A percentile compares a stretch with the other conserved stretches of the same genome.
phyloP scores from a whole-genome alignment of 176 grass and related monocot genomes.

The Microstegium vimineum region DNA sequence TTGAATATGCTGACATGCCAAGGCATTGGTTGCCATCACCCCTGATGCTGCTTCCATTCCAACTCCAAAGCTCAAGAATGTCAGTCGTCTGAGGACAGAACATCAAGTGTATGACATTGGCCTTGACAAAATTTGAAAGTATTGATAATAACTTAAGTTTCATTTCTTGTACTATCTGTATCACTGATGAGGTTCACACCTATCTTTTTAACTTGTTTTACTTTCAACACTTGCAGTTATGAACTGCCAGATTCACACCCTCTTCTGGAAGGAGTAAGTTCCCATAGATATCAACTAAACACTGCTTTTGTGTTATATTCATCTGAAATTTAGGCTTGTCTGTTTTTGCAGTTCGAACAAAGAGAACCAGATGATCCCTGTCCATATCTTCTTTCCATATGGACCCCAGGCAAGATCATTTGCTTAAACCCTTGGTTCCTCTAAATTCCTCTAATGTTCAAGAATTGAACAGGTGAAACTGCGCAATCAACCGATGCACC shows the following conservation, averaged over 20 bases:
- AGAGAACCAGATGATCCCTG: constrained; percentile 80
- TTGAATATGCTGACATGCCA: constrained; percentile 72
- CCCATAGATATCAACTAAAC: neutral
- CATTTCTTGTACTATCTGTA: neutral
- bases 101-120: constrained; percentile 81
- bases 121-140: constrained; percentile 9
- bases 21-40: constrained; percentile 59
- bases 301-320: constrained; percentile 8
- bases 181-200: neutral
- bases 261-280: constrained; percentile 68
- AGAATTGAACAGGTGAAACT: constrained; percentile 56
- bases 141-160: constrained; percentile 1
- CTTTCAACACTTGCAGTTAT: constrained; percentile 60
- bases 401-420: constrained; percentile 72
- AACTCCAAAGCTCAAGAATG: constrained; percentile 81
- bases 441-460: constrained; percentile 15
- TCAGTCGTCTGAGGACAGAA: constrained; percentile 80
- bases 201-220: constrained; percentile 14
- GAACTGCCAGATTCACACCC: constrained; percentile 72
- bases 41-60: constrained; percentile 77
- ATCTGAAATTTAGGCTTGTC: constrained; percentile 17
- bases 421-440: constrained; percentile 5
- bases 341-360: constrained; percentile 51
- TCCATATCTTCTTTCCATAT: constrained; percentile 82
- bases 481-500: constrained; percentile 77